A percentile compares a stretch with the other conserved stretches of the same genome.
phyloP scores from a whole-genome alignment of 1,284 basidiomycete species.

The Amylostereum areolatum region DNA sequence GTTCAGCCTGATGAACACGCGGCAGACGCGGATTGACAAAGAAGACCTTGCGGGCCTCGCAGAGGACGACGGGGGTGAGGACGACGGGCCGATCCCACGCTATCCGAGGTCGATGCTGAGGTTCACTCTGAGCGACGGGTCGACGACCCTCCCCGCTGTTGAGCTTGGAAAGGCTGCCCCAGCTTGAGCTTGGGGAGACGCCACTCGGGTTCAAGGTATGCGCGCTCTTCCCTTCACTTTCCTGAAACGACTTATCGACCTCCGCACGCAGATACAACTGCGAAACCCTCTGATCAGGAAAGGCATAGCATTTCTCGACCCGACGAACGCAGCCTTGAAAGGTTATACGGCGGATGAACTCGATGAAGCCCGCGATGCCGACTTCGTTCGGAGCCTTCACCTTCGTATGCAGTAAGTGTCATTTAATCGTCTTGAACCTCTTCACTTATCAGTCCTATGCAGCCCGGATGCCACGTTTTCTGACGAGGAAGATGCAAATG shows the following conservation, averaged over 20 bases:
- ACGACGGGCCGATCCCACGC: slow-evolving; percentile 66
- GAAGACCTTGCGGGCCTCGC: slow-evolving; percentile 40
- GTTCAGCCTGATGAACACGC: slow-evolving; percentile 56
- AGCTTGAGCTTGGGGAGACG: slow-evolving; percentile 59
- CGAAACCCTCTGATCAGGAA: slow-evolving; percentile 55
- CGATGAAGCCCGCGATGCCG: slow-evolving; percentile 41
- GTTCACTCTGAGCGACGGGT: slow-evolving; percentile 64
- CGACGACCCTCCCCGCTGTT: slow-evolving; percentile 54
- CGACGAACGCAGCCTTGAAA: slow-evolving; percentile 48
- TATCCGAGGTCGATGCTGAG: slow-evolving; percentile 67
- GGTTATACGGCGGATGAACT: slow-evolving; percentile 55
- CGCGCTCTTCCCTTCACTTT: neutral
- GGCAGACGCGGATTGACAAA: slow-evolving; percentile 58
- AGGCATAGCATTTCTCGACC: slow-evolving; percentile 67
- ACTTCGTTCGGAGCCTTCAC: slow-evolving; percentile 52
- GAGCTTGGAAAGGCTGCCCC: slow-evolving; percentile 57
- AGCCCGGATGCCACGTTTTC: neutral
- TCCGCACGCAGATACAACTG: slow-evolving; percentile 47
- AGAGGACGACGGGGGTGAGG: slow-evolving; percentile 52
- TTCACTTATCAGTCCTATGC: neutral
- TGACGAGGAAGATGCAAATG: slow-evolving; percentile 4
- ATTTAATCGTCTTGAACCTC: neutral
- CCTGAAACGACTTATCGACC: neutral
- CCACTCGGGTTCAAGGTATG: slow-evolving; percentile 67
- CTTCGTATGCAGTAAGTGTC: slow-evolving; percentile 52